Conservation (phyloP, 495 filamentous ascomycete genomes). For the Aspergillus sclerotiicarbonarius region DNA sequence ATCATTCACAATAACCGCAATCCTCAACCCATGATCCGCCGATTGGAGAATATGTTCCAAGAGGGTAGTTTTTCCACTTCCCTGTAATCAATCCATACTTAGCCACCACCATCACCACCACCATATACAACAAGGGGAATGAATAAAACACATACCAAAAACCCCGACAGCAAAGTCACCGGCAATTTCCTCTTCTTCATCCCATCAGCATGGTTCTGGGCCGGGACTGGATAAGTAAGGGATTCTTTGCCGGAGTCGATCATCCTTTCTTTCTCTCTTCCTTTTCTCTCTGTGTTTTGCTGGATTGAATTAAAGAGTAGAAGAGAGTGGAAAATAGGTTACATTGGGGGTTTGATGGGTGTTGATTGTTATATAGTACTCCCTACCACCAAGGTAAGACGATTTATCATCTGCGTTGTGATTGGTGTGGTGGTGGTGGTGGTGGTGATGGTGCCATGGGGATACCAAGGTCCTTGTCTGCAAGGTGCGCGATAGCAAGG, state of each 20-base stretch:
- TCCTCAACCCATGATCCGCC: slow-evolving; percentile 50
- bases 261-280: slow-evolving; percentile 16
- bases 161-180: slow-evolving; percentile 48
- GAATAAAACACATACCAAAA: slow-evolving; percentile 31
- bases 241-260: slow-evolving; percentile 32
- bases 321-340: too few relatives aligned
- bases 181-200: slow-evolving; percentile 32
- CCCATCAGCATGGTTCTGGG: not conserved
- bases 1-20: slow-evolving; percentile 60
- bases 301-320: too few relatives aligned
- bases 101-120: not conserved
- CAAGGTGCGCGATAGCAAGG: slow-evolving; percentile 2
- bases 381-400: not conserved
- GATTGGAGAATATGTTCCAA: slow-evolving; percentile 55
- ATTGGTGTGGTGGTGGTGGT: too few relatives aligned
- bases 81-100: slow-evolving; percentile 23
- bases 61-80: slow-evolving; percentile 58
- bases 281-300: not conserved
- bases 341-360: too few relatives aligned
- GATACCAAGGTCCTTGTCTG: not conserved
- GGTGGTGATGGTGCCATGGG: too few relatives aligned
- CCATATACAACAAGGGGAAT: not conserved
- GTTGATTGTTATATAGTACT: not conserved
- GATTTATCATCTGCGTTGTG: not conserved
- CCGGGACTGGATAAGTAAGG: slow-evolving; percentile 8